Base-by-base conservation (phyloP, 129 eudicot species). In the Deinandra increscens region DNA sequence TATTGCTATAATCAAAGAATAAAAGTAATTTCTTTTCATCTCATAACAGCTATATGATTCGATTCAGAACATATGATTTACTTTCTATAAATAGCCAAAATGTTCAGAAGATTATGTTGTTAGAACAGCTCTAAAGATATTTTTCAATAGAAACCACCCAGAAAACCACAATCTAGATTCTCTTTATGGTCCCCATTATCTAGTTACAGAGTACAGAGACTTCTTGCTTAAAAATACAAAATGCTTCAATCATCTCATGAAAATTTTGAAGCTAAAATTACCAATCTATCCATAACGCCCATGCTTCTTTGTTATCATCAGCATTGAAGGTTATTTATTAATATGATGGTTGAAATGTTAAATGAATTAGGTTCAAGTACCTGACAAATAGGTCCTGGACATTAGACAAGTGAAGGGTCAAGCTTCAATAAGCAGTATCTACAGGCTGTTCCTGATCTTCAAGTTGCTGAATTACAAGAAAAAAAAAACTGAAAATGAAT, bases 401-500 rank as follows among this genome's bases (percentile, higher is more conserved):
- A 12, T 26, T 26, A 26, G 39, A 56, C 39, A 56, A 29, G 63
- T 56, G 61, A 55, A 55, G 36, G 4, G 11, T 3, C 17, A 23
- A 6, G 37, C 22, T 56, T 76, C 64, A 59, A 23, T 38, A 60
- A 74, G 58, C 48, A 38, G 59, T 54, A 53, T 65, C 15, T 7
- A 53, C 53, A 17, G 31, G 66, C 13, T 74, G 10, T 48, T 69
- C 12, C 62, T 56, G 38, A 56, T 56, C 26, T 23, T 26, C 22
- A 46, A 60, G 23, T 59, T 59, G 61, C 70, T 20, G 20, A 37
- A 15, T 7, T 69, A 60, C 54, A 76, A 7, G 77, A 72, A 66
- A 73, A 72, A 66, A 73, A 77, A 53, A 79, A 50, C 74, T 55
- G 71, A 68, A 61, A 46, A 22, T 56, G 45, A 68, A 68, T 64